Evolutionary conservation across 805 yeast genomes (phyloP), one percentile per base, ranked within the genome.

Genomic region (Candida boleticola): DNA sequence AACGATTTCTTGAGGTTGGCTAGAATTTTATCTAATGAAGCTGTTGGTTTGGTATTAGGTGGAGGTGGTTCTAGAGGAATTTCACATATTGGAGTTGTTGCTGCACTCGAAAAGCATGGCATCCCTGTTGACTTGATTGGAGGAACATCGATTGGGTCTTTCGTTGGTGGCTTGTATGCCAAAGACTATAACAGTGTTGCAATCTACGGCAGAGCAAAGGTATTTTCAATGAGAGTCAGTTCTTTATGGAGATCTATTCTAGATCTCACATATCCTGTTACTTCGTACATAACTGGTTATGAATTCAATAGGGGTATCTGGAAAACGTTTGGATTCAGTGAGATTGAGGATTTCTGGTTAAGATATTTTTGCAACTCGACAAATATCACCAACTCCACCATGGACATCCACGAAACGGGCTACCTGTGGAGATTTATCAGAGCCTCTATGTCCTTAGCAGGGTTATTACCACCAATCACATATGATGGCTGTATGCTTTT

Each of bases 51-150:
- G 16, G 97, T 92, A 4, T 69, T 92, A 3, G 99, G 99, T 5
- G 99, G 99, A 11, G 99, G 99, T 31, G 99, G 99, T 33, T 96
- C 98, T 0, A 73, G 98, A 51, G 99, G 99, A 1, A 73, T 92
- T 11, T 79, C 96, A 11, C 99, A 92, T 59, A 73, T 92, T 31
- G 99, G 99, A 3, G 83, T 93, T 3, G 77, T 92, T n/a, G 79
- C 81, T 39, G 96, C 97, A 0, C 65, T 92, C 7, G 98, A 92
- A 59, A 95, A 87, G 48, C 80, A 82, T 42, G 97, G 97, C 0
- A 85, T 92, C 11, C 99, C 99, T 0, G 82, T 93, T 29, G 99
- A 92, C 63, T 69, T 90, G 46, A 79, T 92, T 39, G 99, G 99
- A 1, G 99, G 99, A 2, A 92, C 99, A 0, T 90, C 97, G 0